Evolutionary conservation across 2,329 filamentous ascomycete genomes (phyloP).

Genomic region (Colletotrichum sp.): DNA sequence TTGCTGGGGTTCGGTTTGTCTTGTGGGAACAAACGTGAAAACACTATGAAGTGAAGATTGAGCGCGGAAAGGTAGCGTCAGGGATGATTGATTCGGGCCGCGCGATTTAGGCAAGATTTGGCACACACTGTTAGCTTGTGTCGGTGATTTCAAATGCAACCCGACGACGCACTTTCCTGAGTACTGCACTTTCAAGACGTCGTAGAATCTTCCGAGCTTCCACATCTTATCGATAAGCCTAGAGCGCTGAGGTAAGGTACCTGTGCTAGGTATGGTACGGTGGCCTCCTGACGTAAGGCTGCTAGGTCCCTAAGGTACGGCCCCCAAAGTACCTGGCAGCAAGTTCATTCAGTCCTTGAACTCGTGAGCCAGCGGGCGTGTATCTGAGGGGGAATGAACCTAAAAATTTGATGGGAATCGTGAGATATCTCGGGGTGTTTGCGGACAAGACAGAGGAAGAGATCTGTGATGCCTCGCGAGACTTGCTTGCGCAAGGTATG

Average conservation of each 20-base stretch:
- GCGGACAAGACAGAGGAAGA: background rate
- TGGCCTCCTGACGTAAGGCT: background rate
- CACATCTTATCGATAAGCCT: background rate
- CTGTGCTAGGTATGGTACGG: background rate
- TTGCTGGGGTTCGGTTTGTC: slow-evolving; percentile 51
- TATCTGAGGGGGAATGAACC: background rate
- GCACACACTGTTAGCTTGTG: background rate
- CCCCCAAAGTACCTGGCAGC: background rate
- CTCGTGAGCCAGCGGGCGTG: background rate
- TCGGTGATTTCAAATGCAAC: background rate
- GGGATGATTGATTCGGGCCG: background rate
- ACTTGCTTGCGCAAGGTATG: background rate
- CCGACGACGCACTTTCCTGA: background rate
- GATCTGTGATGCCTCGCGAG: background rate
- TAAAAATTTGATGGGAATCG: background rate
- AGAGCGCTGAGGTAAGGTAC: background rate
- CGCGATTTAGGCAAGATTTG: background rate
- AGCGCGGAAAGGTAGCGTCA: background rate
- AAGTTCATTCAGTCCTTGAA: background rate
- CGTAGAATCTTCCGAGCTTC: background rate
- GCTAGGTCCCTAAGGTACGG: background rate
- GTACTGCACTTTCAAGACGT: background rate
- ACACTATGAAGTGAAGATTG: background rate
- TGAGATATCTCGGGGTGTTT: background rate
- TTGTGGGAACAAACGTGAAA: slow-evolving; percentile 50